Evolutionary conservation across 1,284 basidiomycete species (phyloP), one percentile per base, ranked within the genome.

Genomic region (Pseudozyma thailandica): DNA sequence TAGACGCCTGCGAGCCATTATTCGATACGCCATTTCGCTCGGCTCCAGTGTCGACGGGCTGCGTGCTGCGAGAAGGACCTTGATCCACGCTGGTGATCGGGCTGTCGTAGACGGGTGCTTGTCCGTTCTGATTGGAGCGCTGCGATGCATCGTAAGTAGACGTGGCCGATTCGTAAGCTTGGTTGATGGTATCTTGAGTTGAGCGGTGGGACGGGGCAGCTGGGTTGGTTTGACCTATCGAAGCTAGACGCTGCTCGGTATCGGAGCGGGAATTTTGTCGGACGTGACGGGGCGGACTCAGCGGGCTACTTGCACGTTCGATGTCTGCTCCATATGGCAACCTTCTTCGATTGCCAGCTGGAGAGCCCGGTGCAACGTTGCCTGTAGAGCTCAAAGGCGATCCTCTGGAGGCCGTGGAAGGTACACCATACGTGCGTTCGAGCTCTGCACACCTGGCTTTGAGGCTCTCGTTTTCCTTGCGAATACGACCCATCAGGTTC

Each of bases 401-500:
- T 15, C 46, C 59, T 16, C 38, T 66, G 49, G 41, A 37, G 16
- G 41, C 30, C 23, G 23, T 45, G 2, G 55, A 30, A 1, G 68
- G 26, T 12, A 47, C 39, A 41, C 50, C 64, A n/a, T 41, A 46
- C 3, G 58, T 44, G 6, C 64, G 57, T 28, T 69, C 72, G 18
- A 73, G 53, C 43, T 65, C 62, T 39, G 46, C 51, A 18, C 52
- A 43, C n/a, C 54, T 59, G 3, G 65, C 72, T 42, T 74, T 80
- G 54, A 78, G 68, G 16, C 48, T 56, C 26, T 80, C 78, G 48
- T 80, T 80, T 55, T 78, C 76, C 41, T 75, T 75, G 41, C 75
- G 56, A 33, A 78, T 77, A 12, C 71, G 61, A 18, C 73, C 75
- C 72, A 80, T 73, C 27, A 80, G 58, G 20, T 74, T 79, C 78